Percentiles rank a stretch among this genome's conserved stretches.
These are phyloP conservation scores for Circinella umbellata DNA, from an alignment of 371 early-diverging fungal species.

Conservation along the genomic window DNA sequence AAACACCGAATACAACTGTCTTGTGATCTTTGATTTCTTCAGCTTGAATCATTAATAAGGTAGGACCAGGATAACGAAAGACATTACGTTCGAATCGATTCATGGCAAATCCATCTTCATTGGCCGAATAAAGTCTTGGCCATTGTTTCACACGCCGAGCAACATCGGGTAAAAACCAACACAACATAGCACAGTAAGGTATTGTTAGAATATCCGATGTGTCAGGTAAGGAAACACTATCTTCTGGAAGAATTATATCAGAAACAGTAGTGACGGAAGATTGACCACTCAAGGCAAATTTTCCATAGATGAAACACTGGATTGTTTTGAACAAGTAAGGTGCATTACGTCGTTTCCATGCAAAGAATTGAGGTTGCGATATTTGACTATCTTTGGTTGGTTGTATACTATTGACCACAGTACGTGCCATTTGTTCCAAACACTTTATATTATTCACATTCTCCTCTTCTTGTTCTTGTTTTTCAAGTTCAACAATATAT, in stretches of 20 bases:
- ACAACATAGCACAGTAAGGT: conserved; percentile 44
- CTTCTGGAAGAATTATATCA: conserved; percentile 27
- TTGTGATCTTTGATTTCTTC: conserved; percentile 8
- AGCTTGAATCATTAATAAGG: conserved; percentile 53
- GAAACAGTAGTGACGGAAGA: conserved; percentile 14
- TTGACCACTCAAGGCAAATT: conserved; percentile 37
- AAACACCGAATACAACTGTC: conserved; percentile 50
- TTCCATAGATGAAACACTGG: conserved; percentile 51
- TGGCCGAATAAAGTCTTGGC: conserved; percentile 56
- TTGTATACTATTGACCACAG: conserved; percentile 5
- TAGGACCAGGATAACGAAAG: conserved; percentile 72
- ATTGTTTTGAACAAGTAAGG: conserved; percentile 55
- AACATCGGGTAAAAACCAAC: conserved; percentile 51
- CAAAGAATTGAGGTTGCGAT: conserved; percentile 26
- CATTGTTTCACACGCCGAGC: conserved; percentile 38
- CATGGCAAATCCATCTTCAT: conserved; percentile 68
- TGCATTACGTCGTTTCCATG: conserved; percentile 50
- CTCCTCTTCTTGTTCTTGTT: conserved; percentile 9
- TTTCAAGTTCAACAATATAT: conserved; percentile 45
- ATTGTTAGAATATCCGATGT: conserved; percentile 44
- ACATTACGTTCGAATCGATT: conserved; percentile 66
- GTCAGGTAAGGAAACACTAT: conserved; percentile 29
- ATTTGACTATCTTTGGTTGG: neutral
- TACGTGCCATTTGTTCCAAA: neutral
- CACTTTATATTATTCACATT: neutral